Conservation (phyloP, 2,329 filamentous ascomycete species). For the Rhexocercosporidium sp. region DNA sequence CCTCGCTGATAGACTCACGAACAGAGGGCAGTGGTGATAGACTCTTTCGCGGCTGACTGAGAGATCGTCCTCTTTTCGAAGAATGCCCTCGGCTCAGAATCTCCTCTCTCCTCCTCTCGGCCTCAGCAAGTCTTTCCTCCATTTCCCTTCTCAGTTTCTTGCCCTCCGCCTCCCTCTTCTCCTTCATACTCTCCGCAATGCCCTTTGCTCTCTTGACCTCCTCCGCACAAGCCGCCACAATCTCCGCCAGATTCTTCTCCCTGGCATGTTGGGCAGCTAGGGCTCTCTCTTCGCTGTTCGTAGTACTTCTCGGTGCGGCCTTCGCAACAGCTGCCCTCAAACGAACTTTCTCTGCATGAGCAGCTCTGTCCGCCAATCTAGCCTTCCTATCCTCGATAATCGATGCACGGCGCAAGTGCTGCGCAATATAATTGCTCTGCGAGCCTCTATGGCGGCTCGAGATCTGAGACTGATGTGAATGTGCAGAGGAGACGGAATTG, state of each 20-base stretch:
- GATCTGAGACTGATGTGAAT: slow-evolving; percentile 49
- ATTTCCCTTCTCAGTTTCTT: slow-evolving; percentile 73
- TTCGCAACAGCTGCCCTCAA: slow-evolving; percentile 76
- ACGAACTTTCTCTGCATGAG: slow-evolving; percentile 83
- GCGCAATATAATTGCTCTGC: slow-evolving; percentile 78
- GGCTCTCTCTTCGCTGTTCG: slow-evolving; percentile 75
- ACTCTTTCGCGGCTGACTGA: slow-evolving; percentile 59
- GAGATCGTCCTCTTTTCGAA: slow-evolving; percentile 57
- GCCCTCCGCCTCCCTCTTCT: slow-evolving; percentile 77
- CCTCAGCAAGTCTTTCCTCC: slow-evolving; percentile 80
- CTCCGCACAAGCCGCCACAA: slow-evolving; percentile 80
- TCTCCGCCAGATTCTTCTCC: slow-evolving; percentile 81
- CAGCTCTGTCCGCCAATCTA: slow-evolving; percentile 77
- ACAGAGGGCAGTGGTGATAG: slow-evolving; percentile 54
- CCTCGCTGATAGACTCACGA: slow-evolving; percentile 56
- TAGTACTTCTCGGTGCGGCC: slow-evolving; percentile 66
- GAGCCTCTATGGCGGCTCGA: slow-evolving; percentile 55
- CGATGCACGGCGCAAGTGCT: slow-evolving; percentile 78
- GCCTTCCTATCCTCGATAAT: slow-evolving; percentile 83
- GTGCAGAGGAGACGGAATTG: slow-evolving; percentile 78
- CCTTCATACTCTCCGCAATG: slow-evolving; percentile 81
- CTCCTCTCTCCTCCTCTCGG: slow-evolving; percentile 72
- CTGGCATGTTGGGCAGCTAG: slow-evolving; percentile 78
- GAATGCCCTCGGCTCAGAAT: slow-evolving; percentile 59
- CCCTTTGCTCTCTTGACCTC: slow-evolving; percentile 84